Evolutionary conservation across 2,329 filamentous ascomycete genomes (phyloP), one percentile per base, ranked within the genome.

Genomic region (Neonectria magnoliae): DNA sequence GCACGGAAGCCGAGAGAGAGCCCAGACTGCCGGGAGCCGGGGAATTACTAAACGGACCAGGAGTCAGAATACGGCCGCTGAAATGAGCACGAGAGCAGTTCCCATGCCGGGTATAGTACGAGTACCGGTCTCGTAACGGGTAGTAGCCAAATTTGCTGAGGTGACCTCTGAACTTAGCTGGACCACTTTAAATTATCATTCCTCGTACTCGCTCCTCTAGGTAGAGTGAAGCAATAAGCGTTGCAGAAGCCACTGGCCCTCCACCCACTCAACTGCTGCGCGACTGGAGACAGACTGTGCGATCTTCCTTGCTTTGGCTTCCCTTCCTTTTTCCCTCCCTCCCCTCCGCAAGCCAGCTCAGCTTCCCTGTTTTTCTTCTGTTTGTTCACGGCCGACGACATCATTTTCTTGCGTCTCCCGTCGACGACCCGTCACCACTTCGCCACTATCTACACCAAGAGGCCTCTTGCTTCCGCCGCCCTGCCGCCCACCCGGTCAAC

Each of bases 41-140:
- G 54, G 58, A 63, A 45, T 55, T 33, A 9, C 60, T 54, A 18
- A 25, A 25, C 33, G 52, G 55, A 42, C 36, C 6, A 13, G 3
- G 14, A 38, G 14, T 8, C 14, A 8, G 36, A 38, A 16, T 38
- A 38, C 36, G 14, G 36, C 14, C 6, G 36, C 6, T 38, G 36
- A 36, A 33, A 47, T 45, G 57, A 52, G 52, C 62, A 64, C 62
- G 44, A 60, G 62, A 60, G 57, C 62, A 60, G 29, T 60, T 64
- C 45, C 57, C 62, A 51, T 41, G 18, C 50, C 18, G 22, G 48
- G 6, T 27, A 22, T 38, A 29, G 29, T 29, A 29, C 29, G 29
- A 25, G 25, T 20, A 16, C 8, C 8, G 31, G 25, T 20, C 22
- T 44, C 29, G 9, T 29, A 38, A 38, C 36, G 36, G 25, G 25